These are phyloP conservation scores for Xylaria sp. DNA, from an alignment of 2,329 filamentous ascomycete genomes.

Conservation along the genomic window DNA sequence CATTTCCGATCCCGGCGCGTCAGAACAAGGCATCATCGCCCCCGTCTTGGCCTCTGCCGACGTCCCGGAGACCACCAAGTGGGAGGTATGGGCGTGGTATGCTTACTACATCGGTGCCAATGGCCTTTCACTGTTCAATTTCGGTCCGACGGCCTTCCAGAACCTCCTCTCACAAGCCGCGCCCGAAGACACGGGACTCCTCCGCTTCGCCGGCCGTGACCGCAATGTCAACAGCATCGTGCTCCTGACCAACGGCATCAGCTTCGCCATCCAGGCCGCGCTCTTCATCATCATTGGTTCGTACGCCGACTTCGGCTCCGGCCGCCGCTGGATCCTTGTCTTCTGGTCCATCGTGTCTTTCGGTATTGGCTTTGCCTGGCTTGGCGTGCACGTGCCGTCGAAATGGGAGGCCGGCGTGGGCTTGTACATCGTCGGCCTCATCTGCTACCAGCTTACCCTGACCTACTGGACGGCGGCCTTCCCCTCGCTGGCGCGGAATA, in stretches of 20 bases:
- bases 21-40: conserved; percentile 27
- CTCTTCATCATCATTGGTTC: conserved; percentile 63
- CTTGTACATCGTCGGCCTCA: conserved; percentile 73
- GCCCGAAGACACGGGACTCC: conserved; percentile 59
- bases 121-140: conserved; percentile 70
- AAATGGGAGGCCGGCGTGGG: conserved; percentile 70
- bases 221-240: conserved; percentile 74
- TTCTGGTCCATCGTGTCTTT: conserved; percentile 69
- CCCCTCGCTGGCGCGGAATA: conserved; percentile 53
- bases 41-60: conserved; percentile 37
- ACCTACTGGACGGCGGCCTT: conserved; percentile 75
- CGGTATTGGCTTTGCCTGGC: conserved; percentile 72
- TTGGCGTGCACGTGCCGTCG: conserved; percentile 68
- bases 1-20: conserved; percentile 13
- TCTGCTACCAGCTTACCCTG: conserved; percentile 73
- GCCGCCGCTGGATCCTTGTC: conserved; percentile 71
- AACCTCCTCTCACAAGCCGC: conserved; percentile 71
- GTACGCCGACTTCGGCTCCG: conserved; percentile 72
- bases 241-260: conserved; percentile 72
- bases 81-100: conserved; percentile 68
- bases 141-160: conserved; percentile 72
- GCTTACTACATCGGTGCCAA: conserved; percentile 74
- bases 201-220: conserved; percentile 65
- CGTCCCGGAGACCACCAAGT: conserved; percentile 54
- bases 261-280: conserved; percentile 72